These are phyloP conservation scores for Wickerhamiella parazyma DNA, from an alignment of 805 yeast genomes.

Conservation along the genomic window DNA sequence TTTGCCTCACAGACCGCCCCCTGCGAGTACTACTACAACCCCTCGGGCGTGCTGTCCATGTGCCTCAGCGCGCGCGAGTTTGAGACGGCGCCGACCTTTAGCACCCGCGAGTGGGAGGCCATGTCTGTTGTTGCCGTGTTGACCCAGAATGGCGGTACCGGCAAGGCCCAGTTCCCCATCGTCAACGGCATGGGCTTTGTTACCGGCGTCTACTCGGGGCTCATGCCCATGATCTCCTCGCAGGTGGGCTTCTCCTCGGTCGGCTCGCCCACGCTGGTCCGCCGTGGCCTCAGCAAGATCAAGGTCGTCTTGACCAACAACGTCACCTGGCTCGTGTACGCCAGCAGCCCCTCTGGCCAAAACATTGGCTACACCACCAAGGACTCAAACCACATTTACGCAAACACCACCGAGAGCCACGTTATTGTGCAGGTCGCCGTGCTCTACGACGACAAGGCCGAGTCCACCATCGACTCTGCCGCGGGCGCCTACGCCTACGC, in stretches of 20 bases:
- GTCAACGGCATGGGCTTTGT: constrained; percentile 79
- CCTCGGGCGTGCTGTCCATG: constrained; percentile 41
- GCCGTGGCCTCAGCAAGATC: constrained; percentile 25
- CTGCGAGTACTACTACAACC: constrained; percentile 40
- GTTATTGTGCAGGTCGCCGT: constrained; percentile 24
- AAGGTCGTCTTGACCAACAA: constrained; percentile 29
- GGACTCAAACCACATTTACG: constrained; percentile 33
- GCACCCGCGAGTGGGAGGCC: constrained; percentile 25
- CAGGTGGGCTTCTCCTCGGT: constrained; percentile 34
- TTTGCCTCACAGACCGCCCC: constrained; percentile 30
- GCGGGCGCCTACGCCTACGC: constrained; percentile 56
- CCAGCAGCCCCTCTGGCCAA: constrained; percentile 27
- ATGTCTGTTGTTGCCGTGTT: constrained; percentile 17
- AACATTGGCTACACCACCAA: constrained; percentile 25
- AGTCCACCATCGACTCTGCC: constrained; percentile 40
- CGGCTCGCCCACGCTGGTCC: constrained; percentile 24
- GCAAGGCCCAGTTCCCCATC: constrained; percentile 38
- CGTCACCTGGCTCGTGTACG: constrained; percentile 39
- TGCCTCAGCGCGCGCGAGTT: constrained; percentile 42
- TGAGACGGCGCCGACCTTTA: constrained; percentile 36
- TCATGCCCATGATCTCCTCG: constrained; percentile 34
- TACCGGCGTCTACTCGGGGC: constrained; percentile 45
- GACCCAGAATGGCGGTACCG: constrained; percentile 10
- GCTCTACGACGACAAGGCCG: constrained; percentile 27
- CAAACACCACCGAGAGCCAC: constrained; percentile 29